Conservation (phyloP, 805 yeast genomes). For the Candida ficus region DNA sequence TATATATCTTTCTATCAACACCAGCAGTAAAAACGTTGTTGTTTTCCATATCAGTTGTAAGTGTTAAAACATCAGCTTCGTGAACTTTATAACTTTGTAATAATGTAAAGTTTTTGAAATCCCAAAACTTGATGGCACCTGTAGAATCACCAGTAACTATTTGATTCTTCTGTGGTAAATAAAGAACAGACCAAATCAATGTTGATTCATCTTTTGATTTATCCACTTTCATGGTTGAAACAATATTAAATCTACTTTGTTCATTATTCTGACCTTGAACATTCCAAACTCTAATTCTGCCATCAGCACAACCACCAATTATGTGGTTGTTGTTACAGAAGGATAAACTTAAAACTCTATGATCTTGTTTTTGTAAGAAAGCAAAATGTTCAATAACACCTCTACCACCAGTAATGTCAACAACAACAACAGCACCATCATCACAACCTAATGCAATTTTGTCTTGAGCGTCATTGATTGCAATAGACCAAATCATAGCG, state of each 20-base stretch:
- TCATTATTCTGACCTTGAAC: slow-evolving; percentile 26
- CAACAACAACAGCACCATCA: slow-evolving; percentile 81
- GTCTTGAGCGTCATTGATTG: slow-evolving; percentile 53
- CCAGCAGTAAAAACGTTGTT: slow-evolving; percentile 80
- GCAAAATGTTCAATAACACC: slow-evolving; percentile 74
- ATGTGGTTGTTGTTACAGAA: slow-evolving; percentile 66
- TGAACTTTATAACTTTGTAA: slow-evolving; percentile 79
- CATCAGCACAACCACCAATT: slow-evolving; percentile 96
- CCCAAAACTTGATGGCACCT: slow-evolving; percentile 93
- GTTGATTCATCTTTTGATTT: slow-evolving; percentile 82
- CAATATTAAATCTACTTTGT: slow-evolving; percentile 53
- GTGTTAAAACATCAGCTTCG: slow-evolving; percentile 83
- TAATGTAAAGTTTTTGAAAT: slow-evolving; percentile 66
- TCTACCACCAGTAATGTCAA: slow-evolving; percentile 83
- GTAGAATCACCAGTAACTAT: slow-evolving; percentile 96
- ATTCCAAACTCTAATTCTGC: slow-evolving; percentile 81
- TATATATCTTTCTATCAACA: slow-evolving; percentile 86
- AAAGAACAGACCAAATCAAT: slow-evolving; percentile 80
- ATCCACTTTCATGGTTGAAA: slow-evolving; percentile 88
- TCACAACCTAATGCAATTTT: slow-evolving; percentile 90
- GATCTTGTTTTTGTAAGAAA: slow-evolving; percentile 77
- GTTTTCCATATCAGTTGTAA: slow-evolving; percentile 56
- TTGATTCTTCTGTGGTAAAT: slow-evolving; percentile 59
- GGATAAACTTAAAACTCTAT: slow-evolving; percentile 71
- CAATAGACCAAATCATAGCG: slow-evolving; percentile 89